These are phyloP conservation scores for Calcarisporium arbuscula DNA, from an alignment of 2,329 filamentous ascomycete genomes.

Conservation along the genomic window DNA sequence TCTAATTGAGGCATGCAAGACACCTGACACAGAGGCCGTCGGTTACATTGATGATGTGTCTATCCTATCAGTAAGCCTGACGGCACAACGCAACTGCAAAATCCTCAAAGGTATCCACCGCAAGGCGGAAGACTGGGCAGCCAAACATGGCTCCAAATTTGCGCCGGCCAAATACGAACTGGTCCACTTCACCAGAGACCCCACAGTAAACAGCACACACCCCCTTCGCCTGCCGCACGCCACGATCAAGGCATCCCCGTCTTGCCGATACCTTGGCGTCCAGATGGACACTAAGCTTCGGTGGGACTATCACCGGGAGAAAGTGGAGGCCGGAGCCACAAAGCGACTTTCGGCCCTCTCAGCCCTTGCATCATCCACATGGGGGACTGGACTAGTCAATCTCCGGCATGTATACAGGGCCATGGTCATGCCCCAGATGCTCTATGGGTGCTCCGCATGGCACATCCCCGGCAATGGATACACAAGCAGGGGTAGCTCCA, in stretches of 20 bases:
- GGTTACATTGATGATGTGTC: conserved; percentile 9
- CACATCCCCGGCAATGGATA: conserved; percentile 7
- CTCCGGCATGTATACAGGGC: conserved; percentile 19
- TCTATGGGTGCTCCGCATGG: conserved; percentile 21
- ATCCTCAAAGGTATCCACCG: no score
- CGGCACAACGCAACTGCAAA: no score
- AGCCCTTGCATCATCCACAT: conserved; percentile 17
- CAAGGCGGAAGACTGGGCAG: no score
- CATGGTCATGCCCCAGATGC: conserved; percentile 18
- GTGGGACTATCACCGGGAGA: conserved; percentile 15
- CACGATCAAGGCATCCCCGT: no score
- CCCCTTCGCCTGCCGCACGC: no score
- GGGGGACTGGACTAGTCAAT: conserved; percentile 14
- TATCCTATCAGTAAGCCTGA: no score
- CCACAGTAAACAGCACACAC: no score
- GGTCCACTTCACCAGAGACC: no score
- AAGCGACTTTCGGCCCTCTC: conserved; percentile 16
- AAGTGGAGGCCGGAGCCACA: conserved; percentile 13
- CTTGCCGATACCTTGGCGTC: no score
- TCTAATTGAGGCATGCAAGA: conserved; percentile 14
- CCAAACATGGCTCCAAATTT: no score
- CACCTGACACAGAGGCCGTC: conserved; percentile 6
- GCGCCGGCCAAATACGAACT: no score
- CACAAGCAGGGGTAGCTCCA: conserved; percentile 7
- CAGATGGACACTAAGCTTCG: conserved; percentile 17